Evolutionary conservation across 495 filamentous ascomycete species (phyloP), one percentile per base, ranked within the genome.

Genomic region (Letharia columbiana): DNA sequence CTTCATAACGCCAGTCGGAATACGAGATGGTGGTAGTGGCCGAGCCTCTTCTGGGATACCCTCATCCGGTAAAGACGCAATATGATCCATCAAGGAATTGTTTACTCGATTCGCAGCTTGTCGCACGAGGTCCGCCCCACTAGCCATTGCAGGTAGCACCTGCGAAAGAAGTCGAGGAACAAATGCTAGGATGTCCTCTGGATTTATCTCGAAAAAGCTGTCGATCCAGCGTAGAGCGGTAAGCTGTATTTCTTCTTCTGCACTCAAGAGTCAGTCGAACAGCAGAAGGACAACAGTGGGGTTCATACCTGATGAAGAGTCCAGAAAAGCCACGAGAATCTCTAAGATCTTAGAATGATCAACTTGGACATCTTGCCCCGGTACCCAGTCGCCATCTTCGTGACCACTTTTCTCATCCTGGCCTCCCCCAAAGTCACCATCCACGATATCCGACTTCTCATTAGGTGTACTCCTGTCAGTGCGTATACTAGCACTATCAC

Each of bases 161-260:
- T 96, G 91, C 2, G 91, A 90, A 45, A 99, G 77, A 54, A 99
- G 86, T 61, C 90, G 86, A 18, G 95, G 95, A 2, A 96, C 92
- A 74, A 98, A 98, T 3, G 88, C 88, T 45, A 99, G 82, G n/a
- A 99, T 93, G 69, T 98, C 95, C 73, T 96, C 95, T 7, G 94
- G 93, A 69, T 91, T 96, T 57, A 99, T 96, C 52, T 96, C 92
- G 68, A 99, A 91, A 72, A 99, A 97, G 56, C 87, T 87, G 66
- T 96, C 92, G 69, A 97, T 91, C 95, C 95, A 99, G 50, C 91
- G 86, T 28, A 99, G 80, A 15, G 94, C 90, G 59, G 92, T 94
- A 54, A 96, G 79, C 70, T 96, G 85, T 64, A 94, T 90, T 70
- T 96, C 89, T 74, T 97, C 91, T 70, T 96, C 92, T 87, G 67